A percentile compares a stretch with the other conserved stretches of the same genome.
Evolutionary conservation across 2,329 filamentous ascomycete genomes (phyloP).

Genomic region (Pseudocercospora cruenta): DNA sequence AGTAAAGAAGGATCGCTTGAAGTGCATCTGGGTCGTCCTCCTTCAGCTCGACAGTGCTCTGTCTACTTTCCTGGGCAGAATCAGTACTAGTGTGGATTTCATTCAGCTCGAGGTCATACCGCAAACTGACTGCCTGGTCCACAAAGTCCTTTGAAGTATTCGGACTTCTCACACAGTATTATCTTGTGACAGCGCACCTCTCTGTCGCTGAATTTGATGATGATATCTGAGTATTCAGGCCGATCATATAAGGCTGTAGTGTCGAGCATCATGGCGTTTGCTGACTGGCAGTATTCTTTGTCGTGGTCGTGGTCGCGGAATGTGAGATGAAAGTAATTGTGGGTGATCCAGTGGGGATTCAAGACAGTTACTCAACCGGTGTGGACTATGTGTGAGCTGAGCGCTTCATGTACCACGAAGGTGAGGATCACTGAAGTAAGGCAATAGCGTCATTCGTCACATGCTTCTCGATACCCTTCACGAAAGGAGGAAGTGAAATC

Average conservation of each 20-base stretch:
- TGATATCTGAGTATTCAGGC: slow-evolving; percentile 16
- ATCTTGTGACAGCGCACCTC: slow-evolving; percentile 18
- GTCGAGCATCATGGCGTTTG: not conserved
- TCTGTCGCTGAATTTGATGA: slow-evolving; percentile 12
- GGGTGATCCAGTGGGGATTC: too few relatives aligned
- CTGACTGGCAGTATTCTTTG: not conserved
- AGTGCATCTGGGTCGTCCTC: slow-evolving; percentile 21
- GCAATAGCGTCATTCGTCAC: not conserved
- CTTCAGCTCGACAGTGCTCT: slow-evolving; percentile 14
- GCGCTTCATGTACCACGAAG: not conserved
- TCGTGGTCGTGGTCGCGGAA: not conserved
- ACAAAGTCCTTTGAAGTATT: slow-evolving; percentile 16
- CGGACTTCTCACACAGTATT: slow-evolving; percentile 16
- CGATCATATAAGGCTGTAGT: slow-evolving; percentile 5
- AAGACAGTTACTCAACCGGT: too few relatives aligned
- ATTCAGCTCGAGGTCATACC: not conserved
- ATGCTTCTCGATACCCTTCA: too few relatives aligned
- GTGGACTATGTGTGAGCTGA: too few relatives aligned
- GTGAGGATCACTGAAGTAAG: not conserved
- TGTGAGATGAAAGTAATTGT: not conserved
- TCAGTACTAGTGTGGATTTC: not conserved
- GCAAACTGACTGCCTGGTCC: slow-evolving; percentile 11
- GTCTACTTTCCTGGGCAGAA: not conserved
- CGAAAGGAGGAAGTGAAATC: too few relatives aligned
- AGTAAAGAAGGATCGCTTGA: slow-evolving; percentile 13